Evolutionary conservation across 192 early-diverging fungal genomes (phyloP), one percentile per base, ranked within the genome.

Genomic region (Backusella australiensis): DNA sequence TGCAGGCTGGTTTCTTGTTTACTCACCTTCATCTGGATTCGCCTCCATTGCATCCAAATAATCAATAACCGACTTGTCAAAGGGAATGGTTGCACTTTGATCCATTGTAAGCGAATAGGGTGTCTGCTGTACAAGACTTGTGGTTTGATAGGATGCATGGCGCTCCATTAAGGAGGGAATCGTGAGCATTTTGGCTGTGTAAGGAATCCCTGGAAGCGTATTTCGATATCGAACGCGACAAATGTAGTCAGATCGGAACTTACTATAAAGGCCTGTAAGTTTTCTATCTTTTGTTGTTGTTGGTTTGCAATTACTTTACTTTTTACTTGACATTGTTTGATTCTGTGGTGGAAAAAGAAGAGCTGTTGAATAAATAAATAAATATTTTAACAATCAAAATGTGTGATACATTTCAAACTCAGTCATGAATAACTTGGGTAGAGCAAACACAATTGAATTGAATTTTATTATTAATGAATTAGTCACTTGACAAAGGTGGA

Each of bases 151-250:
- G 56, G 81, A 81, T 14, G 82, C 78, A 75, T 85, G 81, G 17
- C 87, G 80, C 34, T 81, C 80, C 0, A 84, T 74, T 7, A 86
- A 77, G 17, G 85, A 81, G 3, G 85, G 85, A 29, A 85, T 72
- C 4, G 76, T 69, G 11, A 88, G 59, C 15, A 88, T 71, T 66
- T 88, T 88, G 29, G 87, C 83, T 72, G 82, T 78, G 63, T 86
- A 88, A 0, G 87, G 87, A 21, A 86, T 69, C 1, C 81, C 52
- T 34, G 87, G 87, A 11, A 88, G 76, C 23, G 74, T 79, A 56
- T 88, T 88, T 66, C 87, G 81, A 75, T 88, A 86, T 6, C 87
- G 83, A 32, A 86, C 84, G 41, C 83, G 84, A 77, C 85, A 88
- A 1, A 79, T 74, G 39, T 70, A 79, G 23, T 79, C 78, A 15